Percentiles rank a stretch among this genome's conserved stretches.
Conservation (phyloP, 768 basidiomycete species). For the Kwoniella pini region DNA sequence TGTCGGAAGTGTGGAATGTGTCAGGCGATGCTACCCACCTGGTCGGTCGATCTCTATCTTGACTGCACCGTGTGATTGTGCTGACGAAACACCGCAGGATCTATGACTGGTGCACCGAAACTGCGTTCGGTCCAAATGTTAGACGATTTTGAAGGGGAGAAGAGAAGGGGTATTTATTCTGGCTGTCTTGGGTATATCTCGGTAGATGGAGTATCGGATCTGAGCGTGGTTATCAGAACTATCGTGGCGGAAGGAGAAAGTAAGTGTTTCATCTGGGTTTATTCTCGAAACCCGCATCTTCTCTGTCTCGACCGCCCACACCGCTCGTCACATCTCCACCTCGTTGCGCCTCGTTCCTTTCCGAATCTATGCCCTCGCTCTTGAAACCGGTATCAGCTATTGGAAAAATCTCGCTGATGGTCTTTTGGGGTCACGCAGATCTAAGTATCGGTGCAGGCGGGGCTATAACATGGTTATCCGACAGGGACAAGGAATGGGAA, state of each 20-base stretch:
- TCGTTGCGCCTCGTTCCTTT: too few species aligned
- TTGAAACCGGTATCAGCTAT: too few species aligned
- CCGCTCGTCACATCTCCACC: too few species aligned
- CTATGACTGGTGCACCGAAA: conserved; percentile 98
- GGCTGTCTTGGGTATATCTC: conserved; percentile 93
- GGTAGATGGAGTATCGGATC: conserved; percentile 82
- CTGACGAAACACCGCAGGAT: conserved; percentile 60
- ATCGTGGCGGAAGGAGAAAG: conserved; percentile 61
- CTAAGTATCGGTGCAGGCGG: conserved; percentile 80
- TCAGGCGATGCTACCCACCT: conserved; percentile 78
- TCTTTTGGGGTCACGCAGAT: conserved; percentile 21
- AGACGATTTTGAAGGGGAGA: conserved; percentile 69
- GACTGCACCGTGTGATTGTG: neutral
- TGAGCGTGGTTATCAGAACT: conserved; percentile 91
- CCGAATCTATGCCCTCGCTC: too few species aligned
- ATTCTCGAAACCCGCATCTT: too few species aligned
- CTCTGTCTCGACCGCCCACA: too few species aligned
- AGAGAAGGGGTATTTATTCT: conserved; percentile 75
- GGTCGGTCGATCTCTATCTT: conserved; percentile 65
- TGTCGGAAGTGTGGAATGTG: conserved; percentile 70
- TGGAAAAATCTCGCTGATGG: neutral
- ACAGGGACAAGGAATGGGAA: conserved; percentile 85
- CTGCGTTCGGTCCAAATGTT: conserved; percentile 89
- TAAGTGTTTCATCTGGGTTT: conserved; percentile 23
- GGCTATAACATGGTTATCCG: conserved; percentile 89